phyloP scores from a whole-genome alignment of 2,329 filamentous ascomycete genomes.

The Immersiporthe knoxdaviesiana region DNA sequence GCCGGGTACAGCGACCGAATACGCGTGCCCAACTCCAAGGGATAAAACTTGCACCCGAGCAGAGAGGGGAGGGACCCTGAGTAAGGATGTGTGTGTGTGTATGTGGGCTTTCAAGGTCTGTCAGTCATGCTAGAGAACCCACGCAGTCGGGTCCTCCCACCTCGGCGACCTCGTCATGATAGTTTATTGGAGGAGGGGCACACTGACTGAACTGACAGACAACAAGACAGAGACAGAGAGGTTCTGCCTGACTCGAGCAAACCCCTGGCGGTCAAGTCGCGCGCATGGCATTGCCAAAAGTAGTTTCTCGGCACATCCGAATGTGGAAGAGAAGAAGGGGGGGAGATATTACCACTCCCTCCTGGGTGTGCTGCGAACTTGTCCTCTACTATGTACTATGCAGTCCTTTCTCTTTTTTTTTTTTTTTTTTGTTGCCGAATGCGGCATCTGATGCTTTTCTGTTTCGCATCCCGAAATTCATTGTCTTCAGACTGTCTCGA shows the following conservation, averaged over 20 bases:
- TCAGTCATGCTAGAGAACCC: neutral
- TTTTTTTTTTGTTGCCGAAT: neutral
- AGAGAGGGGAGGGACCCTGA: neutral
- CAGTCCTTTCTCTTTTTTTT: neutral
- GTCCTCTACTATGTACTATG: neutral
- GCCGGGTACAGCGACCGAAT: conserved; percentile 3
- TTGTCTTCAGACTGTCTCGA: neutral
- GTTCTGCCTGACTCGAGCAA: neutral
- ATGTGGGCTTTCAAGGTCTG: neutral
- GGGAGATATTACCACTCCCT: neutral
- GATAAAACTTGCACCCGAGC: neutral
- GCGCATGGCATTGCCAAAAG: conserved; percentile 3
- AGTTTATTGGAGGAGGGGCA: neutral
- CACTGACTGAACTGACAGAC: neutral
- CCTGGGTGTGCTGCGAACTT: neutral
- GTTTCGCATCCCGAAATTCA: neutral
- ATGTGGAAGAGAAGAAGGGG: neutral
- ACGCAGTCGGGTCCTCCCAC: neutral
- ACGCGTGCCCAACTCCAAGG: neutral
- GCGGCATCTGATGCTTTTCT: neutral
- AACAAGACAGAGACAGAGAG: neutral
- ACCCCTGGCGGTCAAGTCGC: conserved; percentile 8
- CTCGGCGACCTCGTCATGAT: neutral
- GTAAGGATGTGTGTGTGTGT: neutral
- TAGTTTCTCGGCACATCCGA: neutral